Percentiles rank a stretch among this genome's conserved stretches.
These are phyloP conservation scores for Trichosporon sp. DNA, from an alignment of 1,284 basidiomycete species.

Conservation along the genomic window DNA sequence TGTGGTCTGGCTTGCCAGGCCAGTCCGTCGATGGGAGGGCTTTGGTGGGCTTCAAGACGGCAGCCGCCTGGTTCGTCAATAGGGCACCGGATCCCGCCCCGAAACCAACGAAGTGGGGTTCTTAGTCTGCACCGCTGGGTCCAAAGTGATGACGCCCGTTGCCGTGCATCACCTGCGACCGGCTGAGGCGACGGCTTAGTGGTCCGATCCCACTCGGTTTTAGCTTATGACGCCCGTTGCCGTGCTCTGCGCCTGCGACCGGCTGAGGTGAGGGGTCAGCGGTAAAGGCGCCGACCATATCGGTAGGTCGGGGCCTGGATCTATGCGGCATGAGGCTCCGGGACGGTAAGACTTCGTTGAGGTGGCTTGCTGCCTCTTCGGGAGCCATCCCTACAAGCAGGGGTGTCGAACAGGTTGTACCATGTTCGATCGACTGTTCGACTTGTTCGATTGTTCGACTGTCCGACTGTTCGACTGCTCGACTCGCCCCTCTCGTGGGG, in stretches of 20 bases:
- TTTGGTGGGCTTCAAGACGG: neutral
- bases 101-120: neutral
- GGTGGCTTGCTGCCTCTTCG: neutral
- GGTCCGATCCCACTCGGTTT: too few relatives aligned
- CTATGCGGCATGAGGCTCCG: neutral
- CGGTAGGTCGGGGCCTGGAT: neutral
- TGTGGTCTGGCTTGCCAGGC: neutral
- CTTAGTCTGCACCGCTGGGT: neutral
- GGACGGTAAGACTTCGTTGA: neutral
- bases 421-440: neutral
- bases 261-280: too few relatives aligned
- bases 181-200: too few relatives aligned
- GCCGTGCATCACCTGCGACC: too few relatives aligned
- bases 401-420: neutral
- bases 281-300: neutral
- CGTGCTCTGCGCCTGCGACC: too few relatives aligned
- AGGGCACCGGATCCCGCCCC: neutral
- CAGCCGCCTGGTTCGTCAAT: neutral
- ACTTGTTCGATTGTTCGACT: neutral
- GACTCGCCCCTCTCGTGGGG: too few relatives aligned
- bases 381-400: neutral
- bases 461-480: too few relatives aligned
- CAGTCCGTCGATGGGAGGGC: neutral
- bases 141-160: too few relatives aligned
- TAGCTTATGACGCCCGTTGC: too few relatives aligned